A percentile compares a stretch with the other conserved stretches of the same genome.
Evolutionary conservation across 2,329 filamentous ascomycete genomes (phyloP).

Genomic region (Coniella vitis): DNA sequence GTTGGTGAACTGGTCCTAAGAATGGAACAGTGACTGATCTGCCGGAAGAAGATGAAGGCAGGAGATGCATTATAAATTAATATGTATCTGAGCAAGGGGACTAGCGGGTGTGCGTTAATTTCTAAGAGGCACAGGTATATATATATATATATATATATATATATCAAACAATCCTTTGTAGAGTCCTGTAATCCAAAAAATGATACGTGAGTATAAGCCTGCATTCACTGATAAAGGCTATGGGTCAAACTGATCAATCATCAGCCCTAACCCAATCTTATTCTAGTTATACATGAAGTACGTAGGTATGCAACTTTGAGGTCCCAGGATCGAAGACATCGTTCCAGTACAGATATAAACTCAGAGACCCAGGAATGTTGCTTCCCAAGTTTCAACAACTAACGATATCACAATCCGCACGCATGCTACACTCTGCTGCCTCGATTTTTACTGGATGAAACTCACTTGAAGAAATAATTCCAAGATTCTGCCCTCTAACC

Average conservation of each 20-base stretch:
- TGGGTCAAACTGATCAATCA: background rate
- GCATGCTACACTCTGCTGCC: background rate
- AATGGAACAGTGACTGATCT: background rate
- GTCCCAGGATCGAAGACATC: background rate
- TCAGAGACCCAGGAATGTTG: background rate
- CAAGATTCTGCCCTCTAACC: background rate
- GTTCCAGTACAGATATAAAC: background rate
- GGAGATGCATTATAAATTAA: background rate
- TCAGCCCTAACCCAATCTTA: background rate
- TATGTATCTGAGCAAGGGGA: background rate
- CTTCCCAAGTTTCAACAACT: background rate
- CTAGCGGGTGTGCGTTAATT: background rate
- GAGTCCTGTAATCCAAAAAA: background rate
- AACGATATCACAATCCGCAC: background rate
- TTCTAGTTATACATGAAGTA: background rate
- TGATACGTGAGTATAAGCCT: no score
- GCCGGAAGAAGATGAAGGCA: conserved; percentile 16
- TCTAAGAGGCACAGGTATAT: background rate
- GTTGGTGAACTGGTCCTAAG: conserved; percentile 27
- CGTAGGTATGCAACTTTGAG: background rate
- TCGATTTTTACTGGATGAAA: background rate
- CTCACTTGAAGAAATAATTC: background rate
- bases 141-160: background rate
- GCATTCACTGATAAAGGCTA: no score
- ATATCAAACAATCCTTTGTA: no score